These are phyloP conservation scores for Chrysochromulina parva DNA, from an alignment of 78 protist genomes.

Conservation along the genomic window DNA sequence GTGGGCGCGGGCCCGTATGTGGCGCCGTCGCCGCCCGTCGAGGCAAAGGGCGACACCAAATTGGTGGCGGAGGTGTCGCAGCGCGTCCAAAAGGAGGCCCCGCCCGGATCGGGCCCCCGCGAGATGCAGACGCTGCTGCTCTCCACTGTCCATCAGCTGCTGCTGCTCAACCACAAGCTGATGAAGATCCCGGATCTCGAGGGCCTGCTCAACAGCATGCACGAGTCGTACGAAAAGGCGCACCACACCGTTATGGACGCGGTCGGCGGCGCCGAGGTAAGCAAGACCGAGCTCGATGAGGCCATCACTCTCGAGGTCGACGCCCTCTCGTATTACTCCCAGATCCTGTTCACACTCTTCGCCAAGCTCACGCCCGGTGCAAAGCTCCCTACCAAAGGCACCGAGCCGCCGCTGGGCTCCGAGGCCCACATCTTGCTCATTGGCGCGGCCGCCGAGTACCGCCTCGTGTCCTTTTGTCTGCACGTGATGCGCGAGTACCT, in stretches of 20 bases:
- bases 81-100: background rate
- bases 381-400: background rate
- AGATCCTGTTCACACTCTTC: background rate
- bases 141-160: constrained; percentile 2
- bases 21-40: background rate
- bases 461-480: constrained; percentile 1
- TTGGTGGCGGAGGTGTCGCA: background rate
- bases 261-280: no score
- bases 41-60: background rate
- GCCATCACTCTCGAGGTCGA: background rate
- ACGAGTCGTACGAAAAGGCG: background rate
- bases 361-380: background rate
- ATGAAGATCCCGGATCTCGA: constrained; percentile 1
- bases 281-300: background rate
- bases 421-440: background rate
- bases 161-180: background rate
- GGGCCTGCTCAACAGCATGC: constrained; percentile 16
- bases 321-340: background rate
- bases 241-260: no score
- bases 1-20: no score
- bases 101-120: background rate
- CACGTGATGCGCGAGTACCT: background rate
- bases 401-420: background rate
- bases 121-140: constrained; percentile 13
- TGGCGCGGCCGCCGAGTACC: background rate